A percentile compares a stretch with the other conserved stretches of the same genome.
phyloP scores from a whole-genome alignment of 805 yeast species.

The Kodamaea neixiangensis region DNA sequence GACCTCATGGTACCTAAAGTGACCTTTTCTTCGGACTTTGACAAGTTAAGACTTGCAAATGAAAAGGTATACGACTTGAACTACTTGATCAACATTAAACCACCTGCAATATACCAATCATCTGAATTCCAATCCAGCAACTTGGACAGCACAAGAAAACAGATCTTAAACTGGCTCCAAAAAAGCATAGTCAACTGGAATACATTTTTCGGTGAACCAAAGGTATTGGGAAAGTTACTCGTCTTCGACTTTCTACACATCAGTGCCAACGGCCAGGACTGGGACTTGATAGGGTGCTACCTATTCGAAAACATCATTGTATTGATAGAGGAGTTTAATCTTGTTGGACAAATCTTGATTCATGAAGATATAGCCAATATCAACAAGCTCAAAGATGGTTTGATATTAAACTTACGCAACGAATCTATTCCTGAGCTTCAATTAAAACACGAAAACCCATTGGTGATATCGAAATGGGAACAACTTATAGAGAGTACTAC shows the following conservation, averaged over 20 bases:
- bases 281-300: conserved; percentile 40
- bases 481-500: conserved; percentile 23
- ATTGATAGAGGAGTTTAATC: conserved; percentile 23
- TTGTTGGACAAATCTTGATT: conserved; percentile 45
- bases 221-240: conserved; percentile 25
- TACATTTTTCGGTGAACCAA: background rate
- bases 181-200: conserved; percentile 10
- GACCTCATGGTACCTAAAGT: conserved; percentile 14
- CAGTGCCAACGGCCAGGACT: conserved; percentile 43
- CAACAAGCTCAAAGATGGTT: conserved; percentile 20
- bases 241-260: conserved; percentile 46
- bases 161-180: conserved; percentile 1
- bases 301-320: conserved; percentile 34
- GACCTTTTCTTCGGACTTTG: conserved; percentile 7
- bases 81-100: conserved; percentile 21
- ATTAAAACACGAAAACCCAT: conserved; percentile 27
- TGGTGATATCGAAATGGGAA: conserved; percentile 45
- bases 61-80: conserved; percentile 15
- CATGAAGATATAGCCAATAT: conserved; percentile 37
- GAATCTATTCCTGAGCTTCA: conserved; percentile 48
- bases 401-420: conserved; percentile 41
- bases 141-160: background rate
- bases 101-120: conserved; percentile 20
- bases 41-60: conserved; percentile 5
- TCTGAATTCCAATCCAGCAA: background rate